phyloP scores from a whole-genome alignment of 2,329 filamentous ascomycete species.

The Aspergillus quadrilineatus region DNA sequence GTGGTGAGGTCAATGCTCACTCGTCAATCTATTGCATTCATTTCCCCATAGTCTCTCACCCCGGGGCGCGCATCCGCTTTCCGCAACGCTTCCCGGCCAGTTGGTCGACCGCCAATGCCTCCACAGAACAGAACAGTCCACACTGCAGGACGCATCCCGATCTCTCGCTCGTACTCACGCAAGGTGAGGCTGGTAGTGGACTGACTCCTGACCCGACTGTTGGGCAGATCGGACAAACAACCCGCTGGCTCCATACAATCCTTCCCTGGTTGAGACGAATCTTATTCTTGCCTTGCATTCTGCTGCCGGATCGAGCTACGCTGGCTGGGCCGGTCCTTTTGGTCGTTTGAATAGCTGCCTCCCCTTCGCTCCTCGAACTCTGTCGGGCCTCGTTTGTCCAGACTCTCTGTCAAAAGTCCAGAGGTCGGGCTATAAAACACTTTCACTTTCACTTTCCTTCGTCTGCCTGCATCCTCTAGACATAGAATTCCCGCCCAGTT shows the following conservation, averaged over 20 bases:
- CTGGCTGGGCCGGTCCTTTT: not conserved
- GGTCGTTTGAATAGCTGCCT: no score
- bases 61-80: slow-evolving; percentile 13
- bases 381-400: no score
- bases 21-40: not conserved
- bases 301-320: not conserved
- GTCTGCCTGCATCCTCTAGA: no score
- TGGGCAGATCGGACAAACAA: not conserved
- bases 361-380: no score
- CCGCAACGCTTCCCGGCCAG: slow-evolving; percentile 15
- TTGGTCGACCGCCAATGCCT: slow-evolving; percentile 3
- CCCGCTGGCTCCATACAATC: not conserved
- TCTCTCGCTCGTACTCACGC: not conserved
- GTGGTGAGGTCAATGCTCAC: not conserved
- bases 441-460: not conserved
- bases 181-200: not conserved
- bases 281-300: not conserved
- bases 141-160: no score
- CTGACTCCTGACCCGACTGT: not conserved
- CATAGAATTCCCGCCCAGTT: not conserved
- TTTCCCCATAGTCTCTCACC: not conserved
- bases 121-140: no score
- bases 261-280: not conserved
- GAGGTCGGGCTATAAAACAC: not conserved
- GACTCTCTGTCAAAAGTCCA: not conserved